Conservation (phyloP, 495 filamentous ascomycete species). For the Aspergillus biplanus region DNA sequence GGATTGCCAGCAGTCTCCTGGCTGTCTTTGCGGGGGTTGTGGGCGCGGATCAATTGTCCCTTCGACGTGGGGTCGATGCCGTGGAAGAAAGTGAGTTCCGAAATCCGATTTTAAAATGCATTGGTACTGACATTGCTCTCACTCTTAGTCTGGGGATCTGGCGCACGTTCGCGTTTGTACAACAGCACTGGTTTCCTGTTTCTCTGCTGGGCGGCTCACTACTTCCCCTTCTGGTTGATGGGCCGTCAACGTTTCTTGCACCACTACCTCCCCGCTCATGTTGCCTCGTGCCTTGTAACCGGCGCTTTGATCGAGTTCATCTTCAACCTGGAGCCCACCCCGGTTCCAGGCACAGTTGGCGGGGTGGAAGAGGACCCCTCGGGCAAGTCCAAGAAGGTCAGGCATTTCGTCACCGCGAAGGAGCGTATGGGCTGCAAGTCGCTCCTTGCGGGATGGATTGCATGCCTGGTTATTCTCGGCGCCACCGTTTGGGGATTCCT, state of each 20-base stretch:
- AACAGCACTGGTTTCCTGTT: slow-evolving; percentile 99
- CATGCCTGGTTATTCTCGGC: slow-evolving; percentile 67
- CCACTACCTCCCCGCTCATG: slow-evolving; percentile 84
- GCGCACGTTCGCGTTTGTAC: slow-evolving; percentile 90
- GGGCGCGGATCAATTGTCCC: slow-evolving; percentile 88
- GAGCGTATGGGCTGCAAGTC: slow-evolving; percentile 83
- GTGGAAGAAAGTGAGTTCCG: slow-evolving; percentile 85
- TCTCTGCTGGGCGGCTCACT: slow-evolving; percentile 79
- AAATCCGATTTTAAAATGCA: not conserved
- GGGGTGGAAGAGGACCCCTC: slow-evolving; percentile 51
- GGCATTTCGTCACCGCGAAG: slow-evolving; percentile 66
- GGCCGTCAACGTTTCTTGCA: slow-evolving; percentile 76
- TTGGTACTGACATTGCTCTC: slow-evolving; percentile 6
- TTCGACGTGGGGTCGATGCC: slow-evolving; percentile 89
- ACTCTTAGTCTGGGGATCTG: slow-evolving; percentile 55
- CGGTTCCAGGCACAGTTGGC: slow-evolving; percentile 41
- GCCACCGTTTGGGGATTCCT: slow-evolving; percentile 78
- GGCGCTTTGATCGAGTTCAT: slow-evolving; percentile 98
- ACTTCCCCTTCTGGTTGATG: slow-evolving; percentile 77
- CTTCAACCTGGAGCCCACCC: slow-evolving; percentile 82
- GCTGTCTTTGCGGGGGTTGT: slow-evolving; percentile 94
- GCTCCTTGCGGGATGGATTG: slow-evolving; percentile 76
- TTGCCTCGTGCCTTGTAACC: slow-evolving; percentile 89
- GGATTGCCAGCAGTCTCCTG: slow-evolving; percentile 87
- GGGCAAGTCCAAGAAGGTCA: slow-evolving; percentile 40